phyloP scores from a whole-genome alignment of 2,329 filamentous ascomycete genomes.

The Fusarium xyrophilum region DNA sequence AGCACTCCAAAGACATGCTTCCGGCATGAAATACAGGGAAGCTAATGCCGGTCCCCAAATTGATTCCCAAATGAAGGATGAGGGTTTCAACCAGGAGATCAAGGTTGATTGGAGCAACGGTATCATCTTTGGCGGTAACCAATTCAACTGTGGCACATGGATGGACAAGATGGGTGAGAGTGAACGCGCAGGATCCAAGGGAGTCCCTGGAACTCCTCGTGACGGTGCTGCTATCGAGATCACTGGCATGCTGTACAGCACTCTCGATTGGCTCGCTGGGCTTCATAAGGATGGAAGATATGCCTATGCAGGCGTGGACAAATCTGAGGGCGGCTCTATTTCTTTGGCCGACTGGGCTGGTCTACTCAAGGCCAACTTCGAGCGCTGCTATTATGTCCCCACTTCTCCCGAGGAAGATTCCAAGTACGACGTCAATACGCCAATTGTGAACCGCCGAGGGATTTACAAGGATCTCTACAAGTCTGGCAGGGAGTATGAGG shows the following conservation, averaged over 20 bases:
- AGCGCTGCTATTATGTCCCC: constrained; percentile 90
- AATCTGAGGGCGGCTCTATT: constrained; percentile 65
- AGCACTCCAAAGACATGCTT: constrained; percentile 87
- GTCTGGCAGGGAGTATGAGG: constrained; percentile 94
- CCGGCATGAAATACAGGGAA: constrained; percentile 89
- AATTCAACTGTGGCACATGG: constrained; percentile 96
- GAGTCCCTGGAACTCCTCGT: constrained; percentile 92
- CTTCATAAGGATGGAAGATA: constrained; percentile 74
- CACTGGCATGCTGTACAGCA: constrained; percentile 90
- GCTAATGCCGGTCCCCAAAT: constrained; percentile 89
- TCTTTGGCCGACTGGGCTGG: constrained; percentile 80
- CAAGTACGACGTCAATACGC: constrained; percentile 80
- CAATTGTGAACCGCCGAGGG: constrained; percentile 84
- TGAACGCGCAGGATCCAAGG: constrained; percentile 86
- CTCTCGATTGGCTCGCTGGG: constrained; percentile 77
- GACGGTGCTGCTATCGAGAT: constrained; percentile 97
- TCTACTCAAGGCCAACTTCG: constrained; percentile 84
- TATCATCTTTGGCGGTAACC: constrained; percentile 92
- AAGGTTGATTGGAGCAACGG: constrained; percentile 89
- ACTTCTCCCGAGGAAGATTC: constrained; percentile 70
- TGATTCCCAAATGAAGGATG: constrained; percentile 90
- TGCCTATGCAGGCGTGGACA: constrained; percentile 74
- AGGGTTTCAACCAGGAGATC: constrained; percentile 92
- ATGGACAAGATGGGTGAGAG: constrained; percentile 99
- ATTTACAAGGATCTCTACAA: constrained; percentile 98